phyloP scores from a whole-genome alignment of 2,329 filamentous ascomycete species.

The Botrytis squamosa region DNA sequence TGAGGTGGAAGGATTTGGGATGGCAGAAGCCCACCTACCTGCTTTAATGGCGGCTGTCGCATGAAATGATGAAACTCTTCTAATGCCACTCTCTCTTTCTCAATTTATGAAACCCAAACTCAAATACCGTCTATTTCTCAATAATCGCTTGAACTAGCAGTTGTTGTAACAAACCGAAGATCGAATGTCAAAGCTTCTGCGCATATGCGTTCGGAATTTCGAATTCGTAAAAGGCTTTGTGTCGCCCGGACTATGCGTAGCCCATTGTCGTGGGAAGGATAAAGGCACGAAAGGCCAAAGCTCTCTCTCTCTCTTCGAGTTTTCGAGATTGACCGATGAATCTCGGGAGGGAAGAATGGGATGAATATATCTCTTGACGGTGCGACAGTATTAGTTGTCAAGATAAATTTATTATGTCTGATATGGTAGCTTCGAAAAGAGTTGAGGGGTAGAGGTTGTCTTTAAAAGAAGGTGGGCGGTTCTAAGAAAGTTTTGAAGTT shows the following conservation, averaged over 20 bases:
- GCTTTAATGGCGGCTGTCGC: conserved; percentile 31
- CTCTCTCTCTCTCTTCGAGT: conserved; percentile 11
- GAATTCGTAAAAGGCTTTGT: conserved; percentile 32
- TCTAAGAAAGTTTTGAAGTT: conserved; percentile 3
- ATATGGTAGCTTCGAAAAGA: not conserved
- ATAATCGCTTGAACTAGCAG: conserved; percentile 24
- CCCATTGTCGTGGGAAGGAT: conserved; percentile 35
- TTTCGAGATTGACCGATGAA: not conserved
- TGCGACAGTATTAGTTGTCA: not conserved
- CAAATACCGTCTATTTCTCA: conserved; percentile 30
- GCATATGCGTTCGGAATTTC: conserved; percentile 24
- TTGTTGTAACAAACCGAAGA: conserved; percentile 28
- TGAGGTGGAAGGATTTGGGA: not conserved
- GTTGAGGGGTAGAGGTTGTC: not conserved
- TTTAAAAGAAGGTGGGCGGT: conserved; percentile 7
- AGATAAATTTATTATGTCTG: not conserved
- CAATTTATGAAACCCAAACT: conserved; percentile 26
- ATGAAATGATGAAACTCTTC: conserved; percentile 23
- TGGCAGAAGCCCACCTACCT: conserved; percentile 22
- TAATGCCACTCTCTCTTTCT: conserved; percentile 21
- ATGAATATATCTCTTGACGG: not conserved
- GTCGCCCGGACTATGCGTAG: conserved; percentile 36
- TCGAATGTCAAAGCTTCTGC: conserved; percentile 30
- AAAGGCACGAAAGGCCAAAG: conserved; percentile 26
- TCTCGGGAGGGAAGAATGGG: conserved; percentile 1